Conservation (phyloP, 345 rosid species). For the Camelina sativa region DNA sequence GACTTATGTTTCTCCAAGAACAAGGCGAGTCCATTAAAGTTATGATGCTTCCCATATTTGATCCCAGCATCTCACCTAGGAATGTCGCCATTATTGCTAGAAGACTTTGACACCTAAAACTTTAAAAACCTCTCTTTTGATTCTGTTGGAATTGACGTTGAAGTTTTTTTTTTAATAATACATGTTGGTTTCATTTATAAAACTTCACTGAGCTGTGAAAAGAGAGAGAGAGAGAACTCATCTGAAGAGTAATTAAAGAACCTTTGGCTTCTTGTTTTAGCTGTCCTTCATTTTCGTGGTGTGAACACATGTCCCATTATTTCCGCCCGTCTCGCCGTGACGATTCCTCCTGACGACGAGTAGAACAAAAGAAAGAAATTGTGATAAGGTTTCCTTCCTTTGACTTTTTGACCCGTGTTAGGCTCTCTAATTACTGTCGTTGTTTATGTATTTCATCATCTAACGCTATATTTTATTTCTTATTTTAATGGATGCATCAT, state of each 20-base stretch:
- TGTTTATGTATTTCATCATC: slow-evolving; percentile 10
- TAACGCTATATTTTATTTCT: neutral
- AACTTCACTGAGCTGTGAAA: neutral
- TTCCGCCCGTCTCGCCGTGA: neutral
- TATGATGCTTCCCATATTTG: slow-evolving; percentile 77
- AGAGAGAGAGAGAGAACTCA: neutral
- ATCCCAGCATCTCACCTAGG: slow-evolving; percentile 85
- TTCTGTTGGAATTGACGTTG: neutral
- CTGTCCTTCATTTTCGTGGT: neutral
- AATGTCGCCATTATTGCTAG: slow-evolving; percentile 84
- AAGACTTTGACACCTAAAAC: slow-evolving; percentile 45
- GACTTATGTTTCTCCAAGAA: slow-evolving; percentile 92
- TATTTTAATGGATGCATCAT: neutral
- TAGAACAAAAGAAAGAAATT: neutral
- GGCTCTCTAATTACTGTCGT: neutral
- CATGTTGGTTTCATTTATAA: neutral
- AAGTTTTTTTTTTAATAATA: neutral
- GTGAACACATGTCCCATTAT: slow-evolving; percentile 15
- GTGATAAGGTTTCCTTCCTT: slow-evolving; percentile 14
- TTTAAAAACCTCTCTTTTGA: neutral
- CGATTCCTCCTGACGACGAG: neutral
- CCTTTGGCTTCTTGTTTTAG: neutral
- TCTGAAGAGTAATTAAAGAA: neutral
- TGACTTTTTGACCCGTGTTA: slow-evolving; percentile 14
- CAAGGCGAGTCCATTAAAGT: slow-evolving; percentile 59